These are phyloP conservation scores for Xylaria telfairii DNA, from an alignment of 495 filamentous ascomycete genomes.

Conservation along the genomic window DNA sequence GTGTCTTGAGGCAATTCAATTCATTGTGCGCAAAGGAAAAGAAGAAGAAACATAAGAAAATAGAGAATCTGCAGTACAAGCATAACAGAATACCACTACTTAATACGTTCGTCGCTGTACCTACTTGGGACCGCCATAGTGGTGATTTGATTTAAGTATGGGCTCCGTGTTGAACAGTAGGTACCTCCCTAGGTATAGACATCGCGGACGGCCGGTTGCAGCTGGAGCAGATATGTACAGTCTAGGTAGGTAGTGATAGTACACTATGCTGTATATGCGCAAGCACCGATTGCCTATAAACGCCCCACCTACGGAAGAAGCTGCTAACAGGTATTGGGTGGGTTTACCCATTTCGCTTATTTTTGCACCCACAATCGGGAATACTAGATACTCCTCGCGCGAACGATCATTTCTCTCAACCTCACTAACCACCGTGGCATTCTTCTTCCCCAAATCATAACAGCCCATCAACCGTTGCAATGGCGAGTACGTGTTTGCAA, in stretches of 20 bases:
- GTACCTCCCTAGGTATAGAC: not conserved
- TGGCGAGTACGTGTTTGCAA: slow-evolving; percentile 53
- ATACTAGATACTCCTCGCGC: slow-evolving; percentile 25
- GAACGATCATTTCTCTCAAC: slow-evolving; percentile 34
- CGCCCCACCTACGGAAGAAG: slow-evolving; percentile 19
- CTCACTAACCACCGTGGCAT: slow-evolving; percentile 34
- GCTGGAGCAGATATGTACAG: not conserved
- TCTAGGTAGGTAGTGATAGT: no score
- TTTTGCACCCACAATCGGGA: slow-evolving; percentile 44
- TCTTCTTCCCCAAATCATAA: slow-evolving; percentile 27
- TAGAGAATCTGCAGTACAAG: not conserved
- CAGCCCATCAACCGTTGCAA: slow-evolving; percentile 50
- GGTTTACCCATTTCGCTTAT: slow-evolving; percentile 36
- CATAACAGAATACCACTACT: not conserved
- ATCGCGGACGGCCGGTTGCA: not conserved
- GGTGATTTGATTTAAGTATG: not conserved
- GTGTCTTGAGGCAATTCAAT: not conserved
- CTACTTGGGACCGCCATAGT: not conserved
- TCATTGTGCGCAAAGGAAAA: not conserved
- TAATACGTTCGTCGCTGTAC: not conserved
- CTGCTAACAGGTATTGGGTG: slow-evolving; percentile 1
- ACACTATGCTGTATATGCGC: not conserved
- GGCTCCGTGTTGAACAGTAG: not conserved
- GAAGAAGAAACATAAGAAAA: not conserved
- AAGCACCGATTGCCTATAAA: not conserved